Percentiles rank a stretch among this genome's conserved stretches.
Evolutionary conservation across 2,329 filamentous ascomycete species (phyloP).

Genomic region (Diaporthe vexans): DNA sequence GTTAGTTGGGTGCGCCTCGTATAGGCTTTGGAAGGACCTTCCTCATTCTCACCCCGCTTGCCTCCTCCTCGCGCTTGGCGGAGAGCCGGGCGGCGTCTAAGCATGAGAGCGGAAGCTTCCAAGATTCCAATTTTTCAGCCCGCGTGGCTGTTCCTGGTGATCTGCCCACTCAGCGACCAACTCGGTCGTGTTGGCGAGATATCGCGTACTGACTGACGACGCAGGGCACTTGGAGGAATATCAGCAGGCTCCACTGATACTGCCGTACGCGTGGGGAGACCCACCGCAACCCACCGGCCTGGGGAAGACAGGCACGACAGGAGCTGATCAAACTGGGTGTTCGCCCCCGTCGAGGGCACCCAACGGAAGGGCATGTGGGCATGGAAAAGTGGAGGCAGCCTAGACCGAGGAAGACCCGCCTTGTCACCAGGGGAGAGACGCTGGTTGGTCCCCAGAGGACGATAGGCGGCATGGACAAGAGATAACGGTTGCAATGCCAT

Average conservation of each 20-base stretch:
- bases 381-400: slow-evolving; percentile 1
- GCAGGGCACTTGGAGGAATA: slow-evolving; percentile 20
- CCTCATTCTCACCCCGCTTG: slow-evolving; percentile 23
- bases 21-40: slow-evolving; percentile 9
- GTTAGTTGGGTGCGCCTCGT: slow-evolving; percentile 29
- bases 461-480: slow-evolving; percentile 27
- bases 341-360: neutral
- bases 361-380: neutral
- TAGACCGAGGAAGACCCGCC: slow-evolving; percentile 28
- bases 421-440: neutral
- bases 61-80: slow-evolving; percentile 23
- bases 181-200: neutral
- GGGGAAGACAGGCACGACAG: slow-evolving; percentile 6
- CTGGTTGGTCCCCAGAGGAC: slow-evolving; percentile 21
- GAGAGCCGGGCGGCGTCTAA: neutral
- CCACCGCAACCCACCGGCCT: slow-evolving; percentile 17
- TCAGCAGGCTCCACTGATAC: slow-evolving; percentile 16
- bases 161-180: slow-evolving; percentile 21
- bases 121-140: neutral
- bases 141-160: neutral
- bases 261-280: slow-evolving; percentile 13
- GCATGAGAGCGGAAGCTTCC: neutral
- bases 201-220: slow-evolving; percentile 20
- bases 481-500: slow-evolving; percentile 34
- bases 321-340: neutral